Evolutionary conservation across 1,284 basidiomycete genomes (phyloP).

Genomic region (Fomitopsis betulina): DNA sequence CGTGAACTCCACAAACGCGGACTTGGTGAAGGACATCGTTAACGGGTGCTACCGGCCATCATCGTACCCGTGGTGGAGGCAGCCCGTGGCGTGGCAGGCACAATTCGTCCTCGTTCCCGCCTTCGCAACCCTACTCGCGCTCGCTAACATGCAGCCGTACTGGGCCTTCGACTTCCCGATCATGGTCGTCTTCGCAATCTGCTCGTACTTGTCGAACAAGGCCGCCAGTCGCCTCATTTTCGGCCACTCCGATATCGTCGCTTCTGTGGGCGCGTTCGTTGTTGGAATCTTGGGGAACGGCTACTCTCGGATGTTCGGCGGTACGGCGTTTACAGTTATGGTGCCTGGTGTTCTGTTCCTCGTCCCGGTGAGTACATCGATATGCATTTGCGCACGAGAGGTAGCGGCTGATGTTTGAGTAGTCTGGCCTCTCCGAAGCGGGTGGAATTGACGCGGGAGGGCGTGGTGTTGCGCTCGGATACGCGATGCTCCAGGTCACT

Average conservation of each 20-base stretch:
- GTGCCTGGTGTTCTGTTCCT: constrained; percentile 84
- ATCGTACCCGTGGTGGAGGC: constrained; percentile 71
- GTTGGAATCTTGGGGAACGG: constrained; percentile 80
- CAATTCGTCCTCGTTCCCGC: constrained; percentile 76
- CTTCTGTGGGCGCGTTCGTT: constrained; percentile 81
- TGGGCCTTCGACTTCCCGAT: constrained; percentile 68
- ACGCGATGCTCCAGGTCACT: constrained; percentile 83
- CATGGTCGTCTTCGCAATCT: constrained; percentile 84
- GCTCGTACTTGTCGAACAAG: constrained; percentile 74
- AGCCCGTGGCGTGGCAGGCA: constrained; percentile 73
- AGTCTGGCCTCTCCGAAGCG: constrained; percentile 84
- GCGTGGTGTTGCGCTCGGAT: constrained; percentile 64
- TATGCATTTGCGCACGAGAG: neutral
- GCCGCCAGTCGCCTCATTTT: constrained; percentile 82
- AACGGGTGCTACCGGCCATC: constrained; percentile 68
- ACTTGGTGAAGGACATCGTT: constrained; percentile 41
- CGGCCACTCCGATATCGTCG: constrained; percentile 80
- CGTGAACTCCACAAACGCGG: constrained; percentile 44
- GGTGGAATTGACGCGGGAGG: constrained; percentile 72
- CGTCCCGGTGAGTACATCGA: constrained; percentile 58
- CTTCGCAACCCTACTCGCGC: constrained; percentile 70
- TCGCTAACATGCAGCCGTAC: constrained; percentile 76
- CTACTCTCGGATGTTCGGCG: constrained; percentile 80
- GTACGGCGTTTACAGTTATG: constrained; percentile 88
- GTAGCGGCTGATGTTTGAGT: neutral